Evolutionary conservation across 495 filamentous ascomycete genomes (phyloP).

Genomic region (Xylaria bambusicola): DNA sequence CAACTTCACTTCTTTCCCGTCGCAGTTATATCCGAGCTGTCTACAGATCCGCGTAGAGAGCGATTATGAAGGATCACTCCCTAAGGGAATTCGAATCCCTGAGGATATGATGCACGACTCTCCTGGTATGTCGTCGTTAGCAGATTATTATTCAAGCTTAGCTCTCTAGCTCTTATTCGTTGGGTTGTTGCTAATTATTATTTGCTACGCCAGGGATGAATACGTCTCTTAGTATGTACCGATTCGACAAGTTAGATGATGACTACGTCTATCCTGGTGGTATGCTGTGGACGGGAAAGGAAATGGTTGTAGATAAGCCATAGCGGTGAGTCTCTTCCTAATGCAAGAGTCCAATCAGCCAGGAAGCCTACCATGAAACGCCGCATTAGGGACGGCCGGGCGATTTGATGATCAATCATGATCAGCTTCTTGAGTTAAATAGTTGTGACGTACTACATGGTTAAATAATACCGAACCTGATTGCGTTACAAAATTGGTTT

Average conservation of each 20-base stretch:
- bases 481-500: no score
- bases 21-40: slow-evolving; percentile 2
- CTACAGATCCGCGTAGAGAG: slow-evolving; percentile 3
- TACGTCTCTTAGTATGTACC: background rate
- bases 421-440: no score
- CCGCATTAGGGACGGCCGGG: no score
- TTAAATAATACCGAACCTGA: no score
- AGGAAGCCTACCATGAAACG: background rate
- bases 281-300: background rate
- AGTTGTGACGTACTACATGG: no score
- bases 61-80: background rate
- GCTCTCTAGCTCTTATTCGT: background rate
- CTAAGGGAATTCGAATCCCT: background rate
- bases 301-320: background rate
- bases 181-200: background rate
- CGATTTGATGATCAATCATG: no score
- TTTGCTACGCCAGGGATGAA: background rate
- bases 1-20: background rate
- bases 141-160: background rate
- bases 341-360: background rate
- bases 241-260: background rate
- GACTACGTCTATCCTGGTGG: slow-evolving; percentile 13
- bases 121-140: background rate
- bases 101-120: background rate
- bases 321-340: background rate